Base-by-base conservation (phyloP, 2,329 filamentous ascomycete genomes). In the Corynespora cassiicola region DNA sequence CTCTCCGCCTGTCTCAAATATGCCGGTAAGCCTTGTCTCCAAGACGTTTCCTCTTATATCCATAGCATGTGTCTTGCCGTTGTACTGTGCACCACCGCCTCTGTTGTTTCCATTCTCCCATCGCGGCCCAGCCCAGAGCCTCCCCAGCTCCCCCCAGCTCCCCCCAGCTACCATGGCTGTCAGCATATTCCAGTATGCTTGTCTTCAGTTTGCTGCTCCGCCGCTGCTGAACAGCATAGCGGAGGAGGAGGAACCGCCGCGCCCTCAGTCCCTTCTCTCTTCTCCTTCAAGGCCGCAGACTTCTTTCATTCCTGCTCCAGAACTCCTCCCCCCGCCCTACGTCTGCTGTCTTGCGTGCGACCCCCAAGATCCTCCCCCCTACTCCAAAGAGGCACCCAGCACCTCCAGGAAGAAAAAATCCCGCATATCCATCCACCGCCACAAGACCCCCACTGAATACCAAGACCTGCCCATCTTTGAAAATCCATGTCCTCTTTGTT, bases 21-120 rank as follows among this genome's bases (percentile, higher is more conserved):
- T 65, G 61, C 59, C 61, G 46, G 61, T 65, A 62, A 59, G 61
- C 42, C 5, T 18, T 14, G 12, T 31, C 24, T 23, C n/a, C n/a
- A 10, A 20, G 20, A 14, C 7, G n/a, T 25, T 36, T 11, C 25
- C 21, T 42, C 26, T 15, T 41, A 38, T 41, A 35, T 34, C 18
- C 28, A 21, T 14, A 8, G n/a, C 25, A 20, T 27, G n/a, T n/a
- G n/a, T n/a, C n/a, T n/a, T n/a, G n/a, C n/a, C n/a, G n/a, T n/a
- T n/a, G n/a, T n/a, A n/a, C n/a, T n/a, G n/a, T n/a, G n/a, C n/a
- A n/a, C n/a, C n/a, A n/a, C n/a, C n/a, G n/a, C n/a, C n/a, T n/a
- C n/a, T n/a, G n/a, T n/a, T n/a, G n/a, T n/a, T n/a, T n/a, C n/a
- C n/a, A n/a, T n/a, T n/a, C n/a, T n/a, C n/a, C n/a, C n/a, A n/a